phyloP scores from a whole-genome alignment of 2,329 filamentous ascomycete species.

The Fusarium illudens region DNA sequence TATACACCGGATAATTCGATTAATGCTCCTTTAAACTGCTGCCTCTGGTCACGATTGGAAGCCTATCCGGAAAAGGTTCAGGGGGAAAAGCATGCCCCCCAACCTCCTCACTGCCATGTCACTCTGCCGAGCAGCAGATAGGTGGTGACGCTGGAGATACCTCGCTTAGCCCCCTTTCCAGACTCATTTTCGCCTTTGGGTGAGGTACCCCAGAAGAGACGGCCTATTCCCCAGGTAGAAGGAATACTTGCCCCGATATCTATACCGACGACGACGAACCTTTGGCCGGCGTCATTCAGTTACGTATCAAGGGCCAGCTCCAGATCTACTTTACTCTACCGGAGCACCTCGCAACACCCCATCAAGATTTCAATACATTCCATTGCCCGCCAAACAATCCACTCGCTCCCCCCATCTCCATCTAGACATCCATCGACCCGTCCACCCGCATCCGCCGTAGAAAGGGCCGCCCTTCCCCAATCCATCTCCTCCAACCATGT shows the following conservation, averaged over 20 bases:
- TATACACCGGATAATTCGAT: not conserved
- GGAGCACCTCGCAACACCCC: constrained; percentile 1
- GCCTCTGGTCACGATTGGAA: not conserved
- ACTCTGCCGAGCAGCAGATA: not conserved
- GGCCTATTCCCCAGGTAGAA: constrained; percentile 5
- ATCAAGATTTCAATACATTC: constrained; percentile 12
- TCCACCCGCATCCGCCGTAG: not conserved
- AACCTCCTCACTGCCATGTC: constrained; percentile 17
- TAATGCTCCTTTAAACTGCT: not conserved
- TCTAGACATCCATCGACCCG: not conserved
- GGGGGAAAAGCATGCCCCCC: constrained; percentile 20
- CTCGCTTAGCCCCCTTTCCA: not conserved
- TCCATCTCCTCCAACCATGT: constrained; percentile 40
- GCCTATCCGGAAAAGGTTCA: constrained; percentile 6
- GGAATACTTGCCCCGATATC: constrained; percentile 4
- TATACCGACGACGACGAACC: constrained; percentile 10
- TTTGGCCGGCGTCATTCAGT: constrained; percentile 11
- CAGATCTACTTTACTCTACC: not conserved
- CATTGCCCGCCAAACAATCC: not conserved
- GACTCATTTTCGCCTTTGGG: not conserved
- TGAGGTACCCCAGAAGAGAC: not conserved
- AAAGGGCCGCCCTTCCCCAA: not conserved
- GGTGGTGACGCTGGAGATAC: not conserved
- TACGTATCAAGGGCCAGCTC: constrained; percentile 8
- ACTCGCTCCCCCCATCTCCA: not conserved